Percentiles rank a stretch among this genome's conserved stretches.
These are phyloP conservation scores for Magnaporthiopsis incrustans DNA, from an alignment of 2,329 filamentous ascomycete genomes.

Conservation along the genomic window DNA sequence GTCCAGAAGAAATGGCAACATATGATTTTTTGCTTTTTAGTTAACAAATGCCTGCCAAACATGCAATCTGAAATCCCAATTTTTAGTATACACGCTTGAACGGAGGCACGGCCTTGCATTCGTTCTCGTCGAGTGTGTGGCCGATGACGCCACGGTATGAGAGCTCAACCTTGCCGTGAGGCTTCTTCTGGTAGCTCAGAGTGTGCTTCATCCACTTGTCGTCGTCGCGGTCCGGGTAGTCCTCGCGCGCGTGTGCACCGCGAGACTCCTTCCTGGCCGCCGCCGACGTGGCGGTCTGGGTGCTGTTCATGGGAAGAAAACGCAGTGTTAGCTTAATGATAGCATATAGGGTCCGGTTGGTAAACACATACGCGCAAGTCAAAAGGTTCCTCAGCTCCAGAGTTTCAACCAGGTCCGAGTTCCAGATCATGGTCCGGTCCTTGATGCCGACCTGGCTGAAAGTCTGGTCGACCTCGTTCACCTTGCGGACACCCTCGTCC, in stretches of 20 bases:
- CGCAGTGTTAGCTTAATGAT: conserved; percentile 12
- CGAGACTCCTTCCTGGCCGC: conserved; percentile 95
- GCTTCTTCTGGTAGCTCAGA: conserved; percentile 87
- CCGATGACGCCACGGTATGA: conserved; percentile 76
- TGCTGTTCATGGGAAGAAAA: conserved; percentile 33
- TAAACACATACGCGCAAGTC: conserved; percentile 76
- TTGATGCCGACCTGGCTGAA: conserved; percentile 86
- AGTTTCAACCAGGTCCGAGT: conserved; percentile 93
- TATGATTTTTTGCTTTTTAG: not conserved
- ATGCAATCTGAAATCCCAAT: not conserved
- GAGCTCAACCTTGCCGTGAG: conserved; percentile 80
- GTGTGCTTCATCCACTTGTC: conserved; percentile 99
- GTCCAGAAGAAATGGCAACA: not conserved
- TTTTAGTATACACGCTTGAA: conserved; percentile 88
- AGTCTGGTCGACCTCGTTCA: conserved; percentile 71
- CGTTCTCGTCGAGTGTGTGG: conserved; percentile 82
- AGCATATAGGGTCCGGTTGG: not conserved
- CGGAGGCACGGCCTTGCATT: conserved; percentile 93
- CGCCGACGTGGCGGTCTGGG: conserved; percentile 85
- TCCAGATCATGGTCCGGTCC: conserved; percentile 99
- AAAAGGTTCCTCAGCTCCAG: conserved; percentile 91
- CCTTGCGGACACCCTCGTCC: conserved; percentile 86
- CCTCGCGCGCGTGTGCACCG: conserved; percentile 94
- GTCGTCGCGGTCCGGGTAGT: conserved; percentile 92
- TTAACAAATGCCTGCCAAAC: not conserved